Percentiles rank a stretch among this genome's conserved stretches.
Conservation (phyloP, 805 yeast species). For the Myxozyma geophila region DNA sequence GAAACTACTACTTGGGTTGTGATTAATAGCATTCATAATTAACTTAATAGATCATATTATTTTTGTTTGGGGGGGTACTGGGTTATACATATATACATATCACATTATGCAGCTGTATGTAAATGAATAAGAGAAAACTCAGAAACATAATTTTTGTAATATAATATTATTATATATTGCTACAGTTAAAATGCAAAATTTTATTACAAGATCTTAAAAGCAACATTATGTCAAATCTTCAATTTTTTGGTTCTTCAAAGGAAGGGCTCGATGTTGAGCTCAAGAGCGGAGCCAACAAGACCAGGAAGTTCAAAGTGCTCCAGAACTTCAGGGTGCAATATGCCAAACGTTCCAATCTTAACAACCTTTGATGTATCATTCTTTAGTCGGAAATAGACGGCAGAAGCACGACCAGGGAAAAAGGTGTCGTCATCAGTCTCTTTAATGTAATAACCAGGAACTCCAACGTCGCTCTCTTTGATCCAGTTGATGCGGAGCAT, state of each 20-base stretch:
- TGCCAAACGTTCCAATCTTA: constrained; percentile 82
- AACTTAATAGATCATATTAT: neutral
- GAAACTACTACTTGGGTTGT: constrained; percentile 24
- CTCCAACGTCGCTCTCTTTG: constrained; percentile 35
- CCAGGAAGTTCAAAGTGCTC: constrained; percentile 85
- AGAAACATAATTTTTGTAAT: neutral
- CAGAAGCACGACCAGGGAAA: constrained; percentile 98
- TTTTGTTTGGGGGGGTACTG: no score
- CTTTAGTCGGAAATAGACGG: constrained; percentile 69
- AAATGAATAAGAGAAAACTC: no score
- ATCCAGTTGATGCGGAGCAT: constrained; percentile 77
- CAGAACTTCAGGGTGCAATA: constrained; percentile 93
- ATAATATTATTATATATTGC: no score
- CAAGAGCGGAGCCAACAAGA: constrained; percentile 83
- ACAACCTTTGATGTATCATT: constrained; percentile 45
- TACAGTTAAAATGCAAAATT: neutral
- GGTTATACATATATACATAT: no score
- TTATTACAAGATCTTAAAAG: neutral
- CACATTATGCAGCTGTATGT: no score
- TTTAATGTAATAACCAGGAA: constrained; percentile 34
- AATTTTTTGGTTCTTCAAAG: constrained; percentile 50
- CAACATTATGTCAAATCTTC: neutral
- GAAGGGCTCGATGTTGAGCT: constrained; percentile 86
- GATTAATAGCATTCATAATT: neutral
- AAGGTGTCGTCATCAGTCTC: constrained; percentile 55